These are phyloP conservation scores for Scutellaria galericulata DNA, from an alignment of 257 asterid species.

Conservation along the genomic window DNA sequence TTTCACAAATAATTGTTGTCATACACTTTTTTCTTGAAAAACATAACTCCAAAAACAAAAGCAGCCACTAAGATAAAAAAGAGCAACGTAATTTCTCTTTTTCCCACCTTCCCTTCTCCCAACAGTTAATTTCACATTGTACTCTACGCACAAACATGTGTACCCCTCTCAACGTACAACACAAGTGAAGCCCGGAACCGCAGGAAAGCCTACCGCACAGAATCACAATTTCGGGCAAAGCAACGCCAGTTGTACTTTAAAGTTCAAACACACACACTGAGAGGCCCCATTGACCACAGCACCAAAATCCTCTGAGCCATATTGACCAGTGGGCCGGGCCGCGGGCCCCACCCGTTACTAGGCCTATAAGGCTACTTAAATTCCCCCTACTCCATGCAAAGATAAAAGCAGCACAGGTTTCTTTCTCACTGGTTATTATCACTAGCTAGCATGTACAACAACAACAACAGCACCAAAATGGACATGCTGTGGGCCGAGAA, in stretches of 20 bases:
- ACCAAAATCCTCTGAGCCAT: constrained; percentile 32
- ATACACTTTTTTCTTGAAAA: constrained; percentile 39
- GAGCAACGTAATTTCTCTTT: constrained; percentile 8
- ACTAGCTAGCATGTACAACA: constrained; percentile 32
- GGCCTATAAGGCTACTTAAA: constrained; percentile 30
- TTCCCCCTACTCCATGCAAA: constrained; percentile 41
- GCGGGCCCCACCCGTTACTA: constrained; percentile 32
- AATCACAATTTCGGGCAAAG: constrained; percentile 24
- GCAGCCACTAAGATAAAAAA: constrained; percentile 14
- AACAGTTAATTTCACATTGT: background rate
- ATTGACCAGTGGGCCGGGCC: constrained; percentile 54
- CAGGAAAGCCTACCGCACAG: constrained; percentile 30
- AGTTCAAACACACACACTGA: constrained; percentile 3
- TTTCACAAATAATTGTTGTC: constrained; percentile 40
- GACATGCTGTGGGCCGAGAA: constrained; percentile 71
- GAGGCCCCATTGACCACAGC: constrained; percentile 47
- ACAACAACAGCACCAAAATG: constrained; percentile 43
- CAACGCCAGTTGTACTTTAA: constrained; percentile 33
- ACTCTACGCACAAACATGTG: background rate
- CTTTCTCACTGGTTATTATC: background rate
- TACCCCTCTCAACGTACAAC: constrained; percentile 30
- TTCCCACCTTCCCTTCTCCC: constrained; percentile 25
- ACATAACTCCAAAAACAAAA: constrained; percentile 33
- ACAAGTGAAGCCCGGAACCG: constrained; percentile 28
- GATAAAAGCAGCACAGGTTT: background rate